Conservation (phyloP, 345 rosid species). For the Mercurialis annua region DNA sequence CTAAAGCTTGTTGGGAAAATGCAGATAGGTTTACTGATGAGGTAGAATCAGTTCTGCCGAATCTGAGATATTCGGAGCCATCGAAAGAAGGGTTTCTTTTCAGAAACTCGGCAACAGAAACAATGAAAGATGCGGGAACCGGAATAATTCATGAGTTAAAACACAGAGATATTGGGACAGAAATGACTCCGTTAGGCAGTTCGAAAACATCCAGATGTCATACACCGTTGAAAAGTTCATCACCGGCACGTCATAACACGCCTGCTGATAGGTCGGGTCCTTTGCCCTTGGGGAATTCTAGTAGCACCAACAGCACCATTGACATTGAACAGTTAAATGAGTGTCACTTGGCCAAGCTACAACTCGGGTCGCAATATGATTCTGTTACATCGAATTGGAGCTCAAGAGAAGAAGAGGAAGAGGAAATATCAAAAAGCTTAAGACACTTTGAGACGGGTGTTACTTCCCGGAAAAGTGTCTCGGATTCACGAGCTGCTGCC, state of each 20-base stretch:
- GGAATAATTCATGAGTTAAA: constrained; percentile 43
- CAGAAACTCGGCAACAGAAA: constrained; percentile 40
- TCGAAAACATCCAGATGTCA: constrained; percentile 77
- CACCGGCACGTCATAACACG: constrained; percentile 92
- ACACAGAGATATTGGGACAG: constrained; percentile 81
- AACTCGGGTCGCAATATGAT: constrained; percentile 56
- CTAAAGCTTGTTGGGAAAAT: constrained; percentile 21
- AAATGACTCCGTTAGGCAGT: constrained; percentile 91
- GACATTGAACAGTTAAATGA: constrained; percentile 65
- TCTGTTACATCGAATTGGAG: constrained; percentile 73
- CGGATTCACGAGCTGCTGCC: constrained; percentile 55
- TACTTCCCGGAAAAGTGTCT: constrained; percentile 45
- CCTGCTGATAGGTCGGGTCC: constrained; percentile 90
- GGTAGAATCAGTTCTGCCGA: constrained; percentile 54
- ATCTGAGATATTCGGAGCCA: constrained; percentile 43
- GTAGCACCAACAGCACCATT: constrained; percentile 34
- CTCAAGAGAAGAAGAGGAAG: constrained; percentile 91
- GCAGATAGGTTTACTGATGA: constrained; percentile 79
- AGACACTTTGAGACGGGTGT: constrained; percentile 65
- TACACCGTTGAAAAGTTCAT: constrained; percentile 61
- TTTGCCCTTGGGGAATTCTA: constrained; percentile 36
- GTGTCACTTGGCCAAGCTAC: constrained; percentile 68
- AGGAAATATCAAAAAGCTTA: constrained; percentile 78
- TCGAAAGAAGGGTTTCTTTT: constrained; percentile 76
- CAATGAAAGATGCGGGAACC: constrained; percentile 50